Evolutionary conservation across 192 early-diverging fungal genomes (phyloP).

Genomic region (Coemansia erecta): DNA sequence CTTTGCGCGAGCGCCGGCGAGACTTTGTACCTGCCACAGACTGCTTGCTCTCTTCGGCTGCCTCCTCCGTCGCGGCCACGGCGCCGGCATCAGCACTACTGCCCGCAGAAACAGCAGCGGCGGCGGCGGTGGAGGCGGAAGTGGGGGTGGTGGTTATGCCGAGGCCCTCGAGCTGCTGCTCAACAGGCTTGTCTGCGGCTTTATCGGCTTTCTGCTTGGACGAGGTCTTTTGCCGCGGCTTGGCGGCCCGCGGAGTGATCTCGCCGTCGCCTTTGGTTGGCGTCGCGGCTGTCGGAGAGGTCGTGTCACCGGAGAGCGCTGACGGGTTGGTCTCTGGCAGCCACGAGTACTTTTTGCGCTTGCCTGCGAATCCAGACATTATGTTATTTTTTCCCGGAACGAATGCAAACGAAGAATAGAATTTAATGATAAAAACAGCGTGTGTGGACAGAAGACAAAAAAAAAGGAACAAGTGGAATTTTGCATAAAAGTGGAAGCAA

Average conservation of each 20-base stretch:
- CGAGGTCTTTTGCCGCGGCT: slow-evolving; percentile 6
- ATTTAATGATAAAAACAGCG: too few species aligned
- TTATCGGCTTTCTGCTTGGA: slow-evolving; percentile 3
- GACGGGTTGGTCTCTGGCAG: slow-evolving; percentile 49
- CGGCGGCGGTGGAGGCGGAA: too few species aligned
- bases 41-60: neutral
- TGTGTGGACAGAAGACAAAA: neutral
- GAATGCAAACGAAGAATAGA: neutral
- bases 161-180: slow-evolving; percentile 8
- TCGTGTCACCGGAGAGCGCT: slow-evolving; percentile 39
- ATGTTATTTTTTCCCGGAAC: slow-evolving; percentile 4
- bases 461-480: neutral
- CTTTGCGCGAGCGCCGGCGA: slow-evolving; percentile 36
- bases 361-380: slow-evolving; percentile 32
- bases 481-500: neutral
- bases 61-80: neutral
- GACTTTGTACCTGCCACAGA: neutral
- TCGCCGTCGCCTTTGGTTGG: slow-evolving; percentile 26
- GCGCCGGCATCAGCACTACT: neutral
- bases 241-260: slow-evolving; percentile 8
- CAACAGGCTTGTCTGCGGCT: neutral
- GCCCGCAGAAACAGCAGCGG: too few species aligned
- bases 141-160: slow-evolving; percentile 22
- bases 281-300: slow-evolving; percentile 4
- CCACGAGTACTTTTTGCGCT: slow-evolving; percentile 55